Conservation (phyloP, 2,329 filamentous ascomycete genomes). For the Didymella glomerata region DNA sequence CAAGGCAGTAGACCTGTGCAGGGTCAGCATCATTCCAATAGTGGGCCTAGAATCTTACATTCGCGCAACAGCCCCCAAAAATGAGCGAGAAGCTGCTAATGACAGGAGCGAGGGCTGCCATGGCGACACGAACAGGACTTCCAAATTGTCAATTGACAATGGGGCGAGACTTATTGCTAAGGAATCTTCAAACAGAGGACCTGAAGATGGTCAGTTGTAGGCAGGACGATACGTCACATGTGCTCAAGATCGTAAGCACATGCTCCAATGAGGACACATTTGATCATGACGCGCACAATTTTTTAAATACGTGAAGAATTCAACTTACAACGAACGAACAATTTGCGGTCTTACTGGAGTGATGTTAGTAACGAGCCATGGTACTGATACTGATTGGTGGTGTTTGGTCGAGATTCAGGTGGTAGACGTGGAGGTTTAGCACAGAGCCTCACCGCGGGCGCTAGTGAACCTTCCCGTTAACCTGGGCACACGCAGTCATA, state of each 20-base stretch:
- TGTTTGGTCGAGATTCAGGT: conserved; percentile 13
- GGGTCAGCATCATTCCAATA: conserved; percentile 19
- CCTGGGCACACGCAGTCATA: conserved; percentile 28
- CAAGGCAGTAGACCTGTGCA: conserved; percentile 86
- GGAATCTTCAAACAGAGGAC: background rate
- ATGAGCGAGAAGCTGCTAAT: conserved; percentile 79
- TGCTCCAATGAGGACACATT: background rate
- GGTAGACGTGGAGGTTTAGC: conserved; percentile 45
- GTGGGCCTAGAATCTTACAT: conserved; percentile 64
- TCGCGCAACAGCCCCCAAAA: conserved; percentile 94
- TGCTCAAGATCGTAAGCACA: background rate
- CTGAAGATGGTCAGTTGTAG: background rate
- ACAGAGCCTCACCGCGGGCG: conserved; percentile 35
- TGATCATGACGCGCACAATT: background rate
- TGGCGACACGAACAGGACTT: conserved; percentile 19
- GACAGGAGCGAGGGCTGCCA: conserved; percentile 49
- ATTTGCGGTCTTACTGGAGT: background rate
- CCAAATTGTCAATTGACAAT: background rate
- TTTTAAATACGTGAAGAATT: background rate
- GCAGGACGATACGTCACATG: background rate
- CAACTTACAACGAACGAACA: conserved; percentile 1
- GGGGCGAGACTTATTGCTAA: background rate
- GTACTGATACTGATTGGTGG: background rate
- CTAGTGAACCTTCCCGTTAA: conserved; percentile 30
- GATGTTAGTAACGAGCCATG: background rate